Percentiles rank a stretch among this genome's conserved stretches.
Evolutionary conservation across 768 basidiomycete genomes (phyloP).

Genomic region (Asterophora lycoperdoides): DNA sequence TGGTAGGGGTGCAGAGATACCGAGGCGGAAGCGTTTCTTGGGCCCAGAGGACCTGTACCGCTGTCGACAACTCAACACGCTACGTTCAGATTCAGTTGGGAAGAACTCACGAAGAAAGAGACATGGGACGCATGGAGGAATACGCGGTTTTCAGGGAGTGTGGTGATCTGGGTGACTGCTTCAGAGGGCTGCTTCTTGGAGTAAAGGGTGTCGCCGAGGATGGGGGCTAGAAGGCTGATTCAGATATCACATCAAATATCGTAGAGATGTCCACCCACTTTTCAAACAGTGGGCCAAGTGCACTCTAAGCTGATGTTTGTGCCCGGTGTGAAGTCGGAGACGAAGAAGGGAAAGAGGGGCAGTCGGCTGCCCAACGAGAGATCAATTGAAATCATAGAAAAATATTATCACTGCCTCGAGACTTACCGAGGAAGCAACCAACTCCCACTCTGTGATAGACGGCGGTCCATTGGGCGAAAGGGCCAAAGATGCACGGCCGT

Average conservation of each 20-base stretch:
- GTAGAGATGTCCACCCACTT: conserved; percentile 28
- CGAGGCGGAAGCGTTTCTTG: conserved; percentile 47
- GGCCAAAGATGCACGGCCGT: conserved; percentile 44
- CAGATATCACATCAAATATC: not conserved
- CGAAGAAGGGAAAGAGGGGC: conserved; percentile 54
- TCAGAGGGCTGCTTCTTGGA: conserved; percentile 32
- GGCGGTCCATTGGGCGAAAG: conserved; percentile 26
- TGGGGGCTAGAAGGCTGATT: conserved; percentile 43
- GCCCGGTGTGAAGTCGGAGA: conserved; percentile 54
- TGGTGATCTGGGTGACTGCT: conserved; percentile 21
- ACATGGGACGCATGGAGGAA: conserved; percentile 60
- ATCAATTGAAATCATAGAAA: conserved; percentile 4
- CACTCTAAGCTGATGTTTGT: conserved; percentile 70
- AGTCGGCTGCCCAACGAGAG: conserved; percentile 18
- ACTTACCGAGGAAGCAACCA: conserved; percentile 56
- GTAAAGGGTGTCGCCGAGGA: conserved; percentile 58
- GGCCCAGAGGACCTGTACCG: conserved; percentile 41
- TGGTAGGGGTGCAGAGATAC: conserved; percentile 56
- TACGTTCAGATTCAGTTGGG: not conserved
- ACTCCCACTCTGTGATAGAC: conserved; percentile 54
- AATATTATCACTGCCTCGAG: too few relatives aligned
- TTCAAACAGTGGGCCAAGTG: conserved; percentile 52
- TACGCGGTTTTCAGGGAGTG: conserved; percentile 42
- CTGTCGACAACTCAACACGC: conserved; percentile 27
- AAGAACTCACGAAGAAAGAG: conserved; percentile 46